phyloP scores from a whole-genome alignment of 106 monocot species.

The Dioscorea alata region DNA sequence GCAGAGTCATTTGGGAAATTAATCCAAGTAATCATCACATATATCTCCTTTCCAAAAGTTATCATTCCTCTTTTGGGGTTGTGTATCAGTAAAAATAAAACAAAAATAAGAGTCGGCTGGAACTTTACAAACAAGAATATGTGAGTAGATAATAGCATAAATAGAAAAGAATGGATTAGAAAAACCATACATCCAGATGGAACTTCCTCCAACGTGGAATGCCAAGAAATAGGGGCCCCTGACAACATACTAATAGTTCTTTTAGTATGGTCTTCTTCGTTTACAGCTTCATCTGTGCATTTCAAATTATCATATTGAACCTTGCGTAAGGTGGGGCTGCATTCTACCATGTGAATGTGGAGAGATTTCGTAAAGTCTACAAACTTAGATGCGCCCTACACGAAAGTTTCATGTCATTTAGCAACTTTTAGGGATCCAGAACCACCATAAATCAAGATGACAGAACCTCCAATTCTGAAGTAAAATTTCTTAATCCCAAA shows the following conservation, averaged over 20 bases:
- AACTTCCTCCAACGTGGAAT: constrained; percentile 71
- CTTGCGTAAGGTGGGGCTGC: constrained; percentile 84
- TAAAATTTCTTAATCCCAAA: too few relatives aligned
- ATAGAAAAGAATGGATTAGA: background rate
- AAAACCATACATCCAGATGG: constrained; percentile 80
- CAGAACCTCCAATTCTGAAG: too few relatives aligned
- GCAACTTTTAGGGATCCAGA: background rate
- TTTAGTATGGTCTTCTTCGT: constrained; percentile 11
- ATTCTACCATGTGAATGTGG: constrained; percentile 82
- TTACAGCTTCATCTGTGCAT: constrained; percentile 46
- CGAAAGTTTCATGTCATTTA: constrained; percentile 8
- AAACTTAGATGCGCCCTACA: constrained; percentile 86
- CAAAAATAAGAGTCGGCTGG: too few relatives aligned
- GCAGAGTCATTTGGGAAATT: too few relatives aligned
- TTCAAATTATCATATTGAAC: constrained; percentile 64
- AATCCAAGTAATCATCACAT: too few relatives aligned
- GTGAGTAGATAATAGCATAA: too few relatives aligned
- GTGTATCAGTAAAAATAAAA: too few relatives aligned
- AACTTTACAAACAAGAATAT: too few relatives aligned
- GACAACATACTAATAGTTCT: constrained; percentile 37
- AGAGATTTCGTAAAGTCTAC: constrained; percentile 66
- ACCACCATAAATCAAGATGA: too few relatives aligned
- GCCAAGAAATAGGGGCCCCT: constrained; percentile 61
- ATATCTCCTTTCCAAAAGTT: too few relatives aligned
- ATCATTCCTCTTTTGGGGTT: too few relatives aligned